These are phyloP conservation scores for Graphilbum fragrans DNA, from an alignment of 2,329 filamentous ascomycete genomes.

Conservation along the genomic window DNA sequence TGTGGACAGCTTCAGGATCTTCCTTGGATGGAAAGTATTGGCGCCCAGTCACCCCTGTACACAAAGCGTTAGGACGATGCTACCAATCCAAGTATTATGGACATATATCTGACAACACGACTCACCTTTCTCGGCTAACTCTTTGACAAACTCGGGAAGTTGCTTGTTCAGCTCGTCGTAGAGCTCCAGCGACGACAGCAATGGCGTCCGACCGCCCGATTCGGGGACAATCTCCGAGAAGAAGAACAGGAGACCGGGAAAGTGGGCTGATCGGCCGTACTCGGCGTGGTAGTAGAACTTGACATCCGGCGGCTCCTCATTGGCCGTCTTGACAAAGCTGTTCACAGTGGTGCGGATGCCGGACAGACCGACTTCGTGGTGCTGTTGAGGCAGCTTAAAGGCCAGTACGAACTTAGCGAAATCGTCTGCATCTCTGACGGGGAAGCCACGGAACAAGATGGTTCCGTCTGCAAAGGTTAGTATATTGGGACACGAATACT, in stretches of 20 bases:
- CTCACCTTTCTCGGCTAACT: conserved; percentile 5
- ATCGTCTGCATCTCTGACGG: conserved; percentile 1
- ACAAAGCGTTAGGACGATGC: too few relatives aligned
- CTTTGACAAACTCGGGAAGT: conserved; percentile 6
- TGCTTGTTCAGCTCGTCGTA: conserved; percentile 4
- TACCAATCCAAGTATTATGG: too few relatives aligned
- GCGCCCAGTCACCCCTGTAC: conserved; percentile 5
- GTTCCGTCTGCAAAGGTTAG: too few relatives aligned
- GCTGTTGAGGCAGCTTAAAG: conserved; percentile 3
- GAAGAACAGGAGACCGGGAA: conserved; percentile 7
- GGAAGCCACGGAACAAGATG: conserved; percentile 6
- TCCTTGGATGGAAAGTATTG: conserved; percentile 9
- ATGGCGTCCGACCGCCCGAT: conserved; percentile 6
- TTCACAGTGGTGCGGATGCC: conserved; percentile 4
- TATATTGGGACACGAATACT: too few relatives aligned
- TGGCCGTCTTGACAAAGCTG: conserved; percentile 6
- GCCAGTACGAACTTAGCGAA: conserved; percentile 1
- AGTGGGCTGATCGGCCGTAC: conserved; percentile 6
- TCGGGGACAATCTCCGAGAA: conserved; percentile 5
- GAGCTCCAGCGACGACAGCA: conserved; percentile 8
- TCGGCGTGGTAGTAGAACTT: conserved; percentile 7
- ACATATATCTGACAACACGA: too few relatives aligned
- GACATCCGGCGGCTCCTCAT: conserved; percentile 5
- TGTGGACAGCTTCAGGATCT: conserved; percentile 5
- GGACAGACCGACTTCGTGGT: conserved; percentile 7